phyloP scores from a whole-genome alignment of 371 early-diverging fungal species.

The Actinomortierella ambigua region DNA sequence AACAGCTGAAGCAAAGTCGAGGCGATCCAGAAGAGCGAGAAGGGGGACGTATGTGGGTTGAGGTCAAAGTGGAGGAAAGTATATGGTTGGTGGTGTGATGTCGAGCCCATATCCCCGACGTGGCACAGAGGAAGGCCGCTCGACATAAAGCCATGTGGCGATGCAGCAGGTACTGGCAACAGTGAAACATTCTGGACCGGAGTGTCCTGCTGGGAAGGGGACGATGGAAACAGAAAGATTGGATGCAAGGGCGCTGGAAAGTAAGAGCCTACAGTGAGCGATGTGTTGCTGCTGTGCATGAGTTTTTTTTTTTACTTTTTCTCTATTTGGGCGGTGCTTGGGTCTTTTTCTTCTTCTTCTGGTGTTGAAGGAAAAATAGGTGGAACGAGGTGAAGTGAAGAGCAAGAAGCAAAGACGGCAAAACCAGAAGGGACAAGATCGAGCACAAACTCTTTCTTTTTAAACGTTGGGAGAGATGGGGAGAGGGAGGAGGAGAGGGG shows the following conservation, averaged over 20 bases:
- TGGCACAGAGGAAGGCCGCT: too few relatives aligned
- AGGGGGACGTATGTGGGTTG: constrained; percentile 36
- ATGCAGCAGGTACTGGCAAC: too few relatives aligned
- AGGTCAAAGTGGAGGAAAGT: constrained; percentile 19
- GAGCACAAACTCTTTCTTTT: neutral
- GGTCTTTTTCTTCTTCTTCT: neutral
- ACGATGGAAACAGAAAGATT: too few relatives aligned
- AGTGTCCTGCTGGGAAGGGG: too few relatives aligned
- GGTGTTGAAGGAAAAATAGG: neutral
- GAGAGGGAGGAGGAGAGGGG: neutral
- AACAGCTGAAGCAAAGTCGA: constrained; percentile 12
- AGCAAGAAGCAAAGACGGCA: neutral
- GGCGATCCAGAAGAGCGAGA: constrained; percentile 9
- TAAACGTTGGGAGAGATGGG: neutral
- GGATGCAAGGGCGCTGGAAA: too few relatives aligned
- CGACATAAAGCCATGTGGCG: too few relatives aligned
- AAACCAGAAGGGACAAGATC: neutral
- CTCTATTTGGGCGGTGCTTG: neutral
- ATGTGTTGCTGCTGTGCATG: too few relatives aligned
- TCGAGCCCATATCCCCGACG: too few relatives aligned
- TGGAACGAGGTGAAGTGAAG: neutral
- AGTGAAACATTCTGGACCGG: too few relatives aligned
- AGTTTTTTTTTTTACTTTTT: too few relatives aligned
- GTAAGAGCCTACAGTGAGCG: too few relatives aligned
- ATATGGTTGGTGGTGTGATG: neutral